Percentiles rank a stretch among this genome's conserved stretches.
Conservation (phyloP, 2,329 filamentous ascomycete genomes). For the Fusarium anguioides region DNA sequence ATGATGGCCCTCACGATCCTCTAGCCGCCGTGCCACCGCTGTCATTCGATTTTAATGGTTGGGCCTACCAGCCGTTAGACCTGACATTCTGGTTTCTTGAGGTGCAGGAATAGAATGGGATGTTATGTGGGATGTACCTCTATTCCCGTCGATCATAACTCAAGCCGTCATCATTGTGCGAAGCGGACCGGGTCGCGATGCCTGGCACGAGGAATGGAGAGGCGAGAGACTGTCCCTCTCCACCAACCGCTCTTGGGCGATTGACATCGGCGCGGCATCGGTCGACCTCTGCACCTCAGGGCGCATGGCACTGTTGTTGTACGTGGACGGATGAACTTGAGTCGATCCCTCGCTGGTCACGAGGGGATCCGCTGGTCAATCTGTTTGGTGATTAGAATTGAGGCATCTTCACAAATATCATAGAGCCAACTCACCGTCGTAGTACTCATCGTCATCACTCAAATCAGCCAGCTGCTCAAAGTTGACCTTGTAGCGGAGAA, state of each 20-base stretch:
- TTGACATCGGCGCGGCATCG: slow-evolving; percentile 59
- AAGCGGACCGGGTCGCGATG: slow-evolving; percentile 73
- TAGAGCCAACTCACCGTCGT: slow-evolving; percentile 64
- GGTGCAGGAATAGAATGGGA: slow-evolving; percentile 20
- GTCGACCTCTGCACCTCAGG: slow-evolving; percentile 55
- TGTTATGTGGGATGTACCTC: slow-evolving; percentile 43
- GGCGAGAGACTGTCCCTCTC: slow-evolving; percentile 60
- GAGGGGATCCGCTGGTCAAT: slow-evolving; percentile 94
- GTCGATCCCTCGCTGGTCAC: slow-evolving; percentile 84
- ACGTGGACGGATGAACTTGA: slow-evolving; percentile 67
- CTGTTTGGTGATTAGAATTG: slow-evolving; percentile 52
- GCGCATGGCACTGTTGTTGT: slow-evolving; percentile 56
- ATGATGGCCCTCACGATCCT: slow-evolving; percentile 36
- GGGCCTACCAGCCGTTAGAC: slow-evolving; percentile 42
- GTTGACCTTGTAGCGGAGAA: slow-evolving; percentile 99
- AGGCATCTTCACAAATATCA: not conserved
- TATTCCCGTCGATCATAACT: slow-evolving; percentile 53
- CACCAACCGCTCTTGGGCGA: slow-evolving; percentile 60
- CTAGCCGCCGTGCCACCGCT: slow-evolving; percentile 41
- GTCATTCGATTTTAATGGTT: slow-evolving; percentile 44
- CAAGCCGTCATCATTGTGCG: slow-evolving; percentile 74
- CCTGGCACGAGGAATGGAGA: slow-evolving; percentile 59
- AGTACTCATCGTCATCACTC: slow-evolving; percentile 96
- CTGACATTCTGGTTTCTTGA: slow-evolving; percentile 31
- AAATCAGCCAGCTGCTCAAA: slow-evolving; percentile 97